phyloP scores from a whole-genome alignment of 306 rosid genomes.

The Castanopsis chinensis region DNA sequence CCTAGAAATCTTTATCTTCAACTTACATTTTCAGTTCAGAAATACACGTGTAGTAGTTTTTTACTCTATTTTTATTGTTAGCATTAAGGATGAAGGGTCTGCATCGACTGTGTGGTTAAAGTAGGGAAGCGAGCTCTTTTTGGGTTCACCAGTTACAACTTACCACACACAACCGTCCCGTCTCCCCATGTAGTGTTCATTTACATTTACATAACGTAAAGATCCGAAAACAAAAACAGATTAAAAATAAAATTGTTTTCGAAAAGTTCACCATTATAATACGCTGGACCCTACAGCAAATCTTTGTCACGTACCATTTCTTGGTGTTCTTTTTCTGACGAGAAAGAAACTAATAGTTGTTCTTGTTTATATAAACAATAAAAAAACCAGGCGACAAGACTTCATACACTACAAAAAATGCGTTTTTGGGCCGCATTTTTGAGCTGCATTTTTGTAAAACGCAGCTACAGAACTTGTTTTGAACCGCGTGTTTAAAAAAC shows the following conservation, averaged over 20 bases:
- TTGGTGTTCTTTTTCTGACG: not conserved
- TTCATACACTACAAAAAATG: too few species aligned
- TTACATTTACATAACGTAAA: not conserved
- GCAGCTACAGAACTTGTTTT: too few species aligned
- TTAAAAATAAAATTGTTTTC: not conserved
- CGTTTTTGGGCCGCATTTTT: too few species aligned
- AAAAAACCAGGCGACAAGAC: not conserved
- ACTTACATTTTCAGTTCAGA: too few species aligned
- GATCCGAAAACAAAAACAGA: not conserved
- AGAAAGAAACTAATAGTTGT: not conserved
- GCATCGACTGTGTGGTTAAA: not conserved
- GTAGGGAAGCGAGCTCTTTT: not conserved
- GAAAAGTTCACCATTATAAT: not conserved
- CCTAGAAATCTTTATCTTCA: too few species aligned
- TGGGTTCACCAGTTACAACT: not conserved
- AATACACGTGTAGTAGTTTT: too few species aligned
- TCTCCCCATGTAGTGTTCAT: not conserved
- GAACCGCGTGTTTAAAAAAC: too few species aligned
- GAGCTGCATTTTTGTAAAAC: too few species aligned
- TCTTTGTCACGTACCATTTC: not conserved
- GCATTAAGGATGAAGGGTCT: not conserved
- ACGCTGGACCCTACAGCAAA: not conserved
- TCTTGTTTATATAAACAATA: not conserved
- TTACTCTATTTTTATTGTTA: not conserved
- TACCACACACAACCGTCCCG: conserved; percentile 10